Base-by-base conservation (phyloP, 169 alveolate genomes). In the Cryptosporidium bovis region DNA sequence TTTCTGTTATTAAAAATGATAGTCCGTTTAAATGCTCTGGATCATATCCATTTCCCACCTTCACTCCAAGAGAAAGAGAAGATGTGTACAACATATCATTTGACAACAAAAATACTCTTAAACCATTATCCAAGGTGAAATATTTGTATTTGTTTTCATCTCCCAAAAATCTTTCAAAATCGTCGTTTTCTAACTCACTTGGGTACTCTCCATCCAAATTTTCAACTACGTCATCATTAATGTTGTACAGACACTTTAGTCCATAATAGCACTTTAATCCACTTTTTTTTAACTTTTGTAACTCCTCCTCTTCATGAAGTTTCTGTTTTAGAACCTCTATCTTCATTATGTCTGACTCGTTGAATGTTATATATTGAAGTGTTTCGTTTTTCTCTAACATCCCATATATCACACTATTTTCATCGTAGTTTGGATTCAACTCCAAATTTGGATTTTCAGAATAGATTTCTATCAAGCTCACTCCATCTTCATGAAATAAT, bases 61-160 rank as follows among this genome's bases (percentile, higher is more conserved):
- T 20, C 20, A 71, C 50, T 71, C 84, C 84, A 20, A 71, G 56
- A 55, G 84, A 55, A 20, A 71, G 48, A 34, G 66, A 51, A 20
- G 69, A 53, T 5, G 84, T 71, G 18, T 71, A 53, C 15, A 71
- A 27, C 58, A 53, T 20, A 53, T 46, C 51, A 10, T 71, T 71
- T 51, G 84, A 71, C n/a, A 71, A 24, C n/a, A 71, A 34, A 71
- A 53, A 71, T 3, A 33, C 84, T 20, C 29, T 27, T 6, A 71
- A 10, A 27, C 67, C 67, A 36, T 71, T 71, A 8, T 71, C 67
- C 53, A 71, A 51, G 27, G 55, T 71, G 0, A 71, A 15, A 24
- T 15, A 71, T 3, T 66, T 29, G 27, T 71, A 71, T 36, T 53
- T 71, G 40, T 51, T 53, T 40, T 51, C 66, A 34, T 71, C 84